A percentile compares a stretch with the other conserved stretches of the same genome.
Evolutionary conservation across 73 alveolate genomes (phyloP).

Genomic region (Blepharisma japonicum): DNA sequence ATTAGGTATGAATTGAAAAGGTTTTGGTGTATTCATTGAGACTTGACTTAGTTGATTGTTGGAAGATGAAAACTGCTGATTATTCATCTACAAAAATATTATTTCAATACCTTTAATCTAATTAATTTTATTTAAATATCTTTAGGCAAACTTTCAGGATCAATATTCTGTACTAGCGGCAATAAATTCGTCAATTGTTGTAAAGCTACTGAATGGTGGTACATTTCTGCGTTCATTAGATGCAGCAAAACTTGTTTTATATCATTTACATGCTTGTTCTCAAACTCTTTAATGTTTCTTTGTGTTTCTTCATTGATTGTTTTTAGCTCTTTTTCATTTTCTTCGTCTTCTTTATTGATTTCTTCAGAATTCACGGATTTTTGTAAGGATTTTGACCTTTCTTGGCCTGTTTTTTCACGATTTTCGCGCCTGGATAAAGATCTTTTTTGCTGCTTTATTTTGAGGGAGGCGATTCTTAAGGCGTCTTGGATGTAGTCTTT

Average conservation of each 20-base stretch:
- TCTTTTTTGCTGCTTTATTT: constrained; percentile 18
- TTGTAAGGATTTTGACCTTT: too few species aligned
- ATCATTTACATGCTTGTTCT: background rate
- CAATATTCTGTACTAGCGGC: too few species aligned
- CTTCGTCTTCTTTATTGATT: background rate
- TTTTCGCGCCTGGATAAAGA: constrained; percentile 5
- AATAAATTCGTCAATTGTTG: too few species aligned
- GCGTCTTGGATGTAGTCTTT: constrained; percentile 15
- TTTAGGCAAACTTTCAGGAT: too few species aligned
- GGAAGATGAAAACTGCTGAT: too few species aligned
- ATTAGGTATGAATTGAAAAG: too few species aligned
- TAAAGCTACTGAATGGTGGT: background rate
- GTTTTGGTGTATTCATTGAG: too few species aligned
- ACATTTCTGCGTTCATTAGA: constrained; percentile 26
- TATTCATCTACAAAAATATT: too few species aligned
- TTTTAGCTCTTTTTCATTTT: background rate
- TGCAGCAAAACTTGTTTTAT: constrained; percentile 11
- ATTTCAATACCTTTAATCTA: too few species aligned
- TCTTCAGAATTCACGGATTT: too few species aligned
- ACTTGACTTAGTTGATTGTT: too few species aligned
- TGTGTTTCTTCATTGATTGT: background rate
- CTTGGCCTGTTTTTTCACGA: background rate
- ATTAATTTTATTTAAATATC: too few species aligned
- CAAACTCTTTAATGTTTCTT: background rate
- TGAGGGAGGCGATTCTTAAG: background rate